Conservation (phyloP, 106 monocot species). For the Dioscorea zingiberensis region DNA sequence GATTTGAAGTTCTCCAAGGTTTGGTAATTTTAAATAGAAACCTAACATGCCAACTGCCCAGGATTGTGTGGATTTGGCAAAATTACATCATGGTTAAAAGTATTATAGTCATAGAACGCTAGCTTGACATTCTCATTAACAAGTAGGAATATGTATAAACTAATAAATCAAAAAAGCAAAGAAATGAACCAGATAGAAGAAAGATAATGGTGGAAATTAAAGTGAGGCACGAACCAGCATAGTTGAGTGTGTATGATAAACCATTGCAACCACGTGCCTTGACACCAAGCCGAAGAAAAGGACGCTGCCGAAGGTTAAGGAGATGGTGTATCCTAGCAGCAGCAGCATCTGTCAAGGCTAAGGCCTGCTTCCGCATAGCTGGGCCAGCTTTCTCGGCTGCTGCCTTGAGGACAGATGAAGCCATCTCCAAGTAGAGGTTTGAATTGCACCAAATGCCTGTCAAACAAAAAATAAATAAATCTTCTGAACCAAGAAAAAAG, state of each 20-base stretch:
- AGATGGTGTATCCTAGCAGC: conserved; percentile 66
- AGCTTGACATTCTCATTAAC: too few relatives aligned
- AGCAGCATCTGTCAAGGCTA: conserved; percentile 71
- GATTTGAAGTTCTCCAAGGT: too few relatives aligned
- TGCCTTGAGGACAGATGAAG: conserved; percentile 52
- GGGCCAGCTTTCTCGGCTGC: conserved; percentile 43
- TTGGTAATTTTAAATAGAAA: too few relatives aligned
- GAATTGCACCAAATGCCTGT: too few relatives aligned
- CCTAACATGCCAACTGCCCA: too few relatives aligned
- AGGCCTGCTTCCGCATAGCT: conserved; percentile 57
- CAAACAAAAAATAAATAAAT: too few relatives aligned
- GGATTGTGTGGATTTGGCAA: too few relatives aligned
- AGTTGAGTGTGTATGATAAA: conserved; percentile 89
- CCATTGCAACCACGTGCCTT: conserved; percentile 95
- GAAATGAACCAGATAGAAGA: neutral
- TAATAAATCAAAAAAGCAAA: neutral
- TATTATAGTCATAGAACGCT: too few relatives aligned
- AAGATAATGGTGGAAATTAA: neutral
- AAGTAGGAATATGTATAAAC: neutral
- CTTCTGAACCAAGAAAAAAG: too few relatives aligned
- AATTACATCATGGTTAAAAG: too few relatives aligned
- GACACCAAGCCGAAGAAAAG: conserved; percentile 79
- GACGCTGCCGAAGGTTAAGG: conserved; percentile 64
- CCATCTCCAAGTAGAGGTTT: conserved; percentile 18
- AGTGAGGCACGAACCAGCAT: conserved; percentile 54